phyloP scores from a whole-genome alignment of 257 asterid species.

The Penstemon newberryi region DNA sequence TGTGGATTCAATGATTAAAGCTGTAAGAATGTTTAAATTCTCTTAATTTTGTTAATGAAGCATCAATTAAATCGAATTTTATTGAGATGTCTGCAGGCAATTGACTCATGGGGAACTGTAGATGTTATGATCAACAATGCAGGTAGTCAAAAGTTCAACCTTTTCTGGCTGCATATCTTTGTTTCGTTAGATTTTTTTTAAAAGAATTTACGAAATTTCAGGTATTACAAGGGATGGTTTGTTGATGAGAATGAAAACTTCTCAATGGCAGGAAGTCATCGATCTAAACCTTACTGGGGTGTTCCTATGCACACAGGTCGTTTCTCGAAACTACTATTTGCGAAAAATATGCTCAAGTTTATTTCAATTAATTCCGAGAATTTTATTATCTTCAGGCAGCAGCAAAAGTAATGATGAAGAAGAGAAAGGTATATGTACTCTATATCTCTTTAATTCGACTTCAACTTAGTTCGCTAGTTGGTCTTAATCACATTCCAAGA shows the following conservation, averaged over 20 bases:
- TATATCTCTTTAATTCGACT: conserved; percentile 8
- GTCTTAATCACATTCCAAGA: too few species aligned
- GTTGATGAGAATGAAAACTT: conserved; percentile 87
- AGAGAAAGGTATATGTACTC: conserved; percentile 68
- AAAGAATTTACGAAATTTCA: conserved; percentile 34
- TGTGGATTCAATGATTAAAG: conserved; percentile 85
- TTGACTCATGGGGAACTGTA: conserved; percentile 91
- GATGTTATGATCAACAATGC: conserved; percentile 92
- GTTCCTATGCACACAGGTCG: conserved; percentile 88
- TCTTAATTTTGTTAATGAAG: conserved; percentile 18
- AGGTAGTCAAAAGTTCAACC: conserved; percentile 44
- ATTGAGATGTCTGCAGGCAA: conserved; percentile 60
- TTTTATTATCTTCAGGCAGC: conserved; percentile 72
- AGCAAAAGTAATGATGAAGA: conserved; percentile 94
- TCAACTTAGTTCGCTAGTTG: background rate
- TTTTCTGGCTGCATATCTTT: conserved; percentile 20
- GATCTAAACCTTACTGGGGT: conserved; percentile 95
- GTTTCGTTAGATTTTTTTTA: background rate
- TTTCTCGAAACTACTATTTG: conserved; percentile 15
- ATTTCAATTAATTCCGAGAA: conserved; percentile 29
- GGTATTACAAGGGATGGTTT: conserved; percentile 94
- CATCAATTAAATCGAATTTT: conserved; percentile 27
- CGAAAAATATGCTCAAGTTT: conserved; percentile 2
- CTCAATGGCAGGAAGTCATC: conserved; percentile 98
- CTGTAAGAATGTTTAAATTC: conserved; percentile 46